Conservation (phyloP, 495 filamentous ascomycete genomes). For the Gamarada debralockiae region DNA sequence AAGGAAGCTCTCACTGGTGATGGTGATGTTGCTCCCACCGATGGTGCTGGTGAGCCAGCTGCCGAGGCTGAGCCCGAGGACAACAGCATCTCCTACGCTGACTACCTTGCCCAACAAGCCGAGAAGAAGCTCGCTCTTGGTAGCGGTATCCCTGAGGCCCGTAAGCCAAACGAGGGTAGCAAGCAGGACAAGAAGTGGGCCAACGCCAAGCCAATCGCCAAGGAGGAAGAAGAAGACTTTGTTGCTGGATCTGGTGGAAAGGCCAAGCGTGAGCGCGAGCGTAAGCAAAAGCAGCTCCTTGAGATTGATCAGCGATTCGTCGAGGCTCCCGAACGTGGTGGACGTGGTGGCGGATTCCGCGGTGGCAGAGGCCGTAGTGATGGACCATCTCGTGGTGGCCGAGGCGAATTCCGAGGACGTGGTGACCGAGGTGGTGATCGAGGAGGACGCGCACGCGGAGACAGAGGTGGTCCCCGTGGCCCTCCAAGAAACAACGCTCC, state of each 20-base stretch:
- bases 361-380: constrained; percentile 53
- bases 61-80: constrained; percentile 66
- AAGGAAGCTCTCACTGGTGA: constrained; percentile 52
- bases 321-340: constrained; percentile 54
- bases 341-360: constrained; percentile 43
- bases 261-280: constrained; percentile 80
- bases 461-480: constrained; percentile 31
- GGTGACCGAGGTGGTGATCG: constrained; percentile 35
- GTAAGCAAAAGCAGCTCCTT: constrained; percentile 85
- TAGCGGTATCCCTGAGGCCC: constrained; percentile 54
- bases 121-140: constrained; percentile 77
- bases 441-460: constrained; percentile 34
- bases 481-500: constrained; percentile 22
- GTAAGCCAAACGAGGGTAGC: constrained; percentile 86
- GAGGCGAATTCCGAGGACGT: constrained; percentile 39
- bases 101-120: constrained; percentile 84
- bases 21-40: constrained; percentile 31
- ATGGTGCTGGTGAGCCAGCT: too few relatives aligned
- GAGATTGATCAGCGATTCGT: constrained; percentile 81
- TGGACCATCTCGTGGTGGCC: constrained; percentile 43
- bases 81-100: constrained; percentile 80
- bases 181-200: constrained; percentile 90
- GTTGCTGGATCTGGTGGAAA: constrained; percentile 74
- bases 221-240: constrained; percentile 71
- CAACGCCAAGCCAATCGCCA: constrained; percentile 70